A percentile compares a stretch with the other conserved stretches of the same genome.
Evolutionary conservation across 345 rosid genomes (phyloP).

Genomic region (Brassica carinata): DNA sequence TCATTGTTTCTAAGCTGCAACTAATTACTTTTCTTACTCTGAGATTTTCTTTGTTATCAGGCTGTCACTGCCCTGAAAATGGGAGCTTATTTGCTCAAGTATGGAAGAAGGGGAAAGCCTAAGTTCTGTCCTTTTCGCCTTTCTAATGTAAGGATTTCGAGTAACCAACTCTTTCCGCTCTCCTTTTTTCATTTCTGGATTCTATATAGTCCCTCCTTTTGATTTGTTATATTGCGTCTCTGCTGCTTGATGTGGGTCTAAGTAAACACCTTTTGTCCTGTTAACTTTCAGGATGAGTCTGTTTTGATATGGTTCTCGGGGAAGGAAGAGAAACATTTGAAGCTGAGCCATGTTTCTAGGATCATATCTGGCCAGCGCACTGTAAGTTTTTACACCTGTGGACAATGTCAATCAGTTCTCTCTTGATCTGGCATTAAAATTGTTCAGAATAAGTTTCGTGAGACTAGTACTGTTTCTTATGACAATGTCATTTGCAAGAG

Average conservation of each 20-base stretch:
- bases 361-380: conserved; percentile 98
- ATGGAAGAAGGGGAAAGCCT: conserved; percentile 98
- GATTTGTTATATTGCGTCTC: no score
- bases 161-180: background rate
- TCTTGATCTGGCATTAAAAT: conserved; percentile 14
- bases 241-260: no score
- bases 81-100: conserved; percentile 92
- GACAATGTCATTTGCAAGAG: background rate
- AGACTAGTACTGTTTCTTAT: background rate
- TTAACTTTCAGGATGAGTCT: conserved; percentile 78
- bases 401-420: conserved; percentile 14
- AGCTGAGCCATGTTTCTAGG: conserved; percentile 83
- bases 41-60: conserved; percentile 49
- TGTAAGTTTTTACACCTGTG: conserved; percentile 54
- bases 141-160: conserved; percentile 68
- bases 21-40: background rate
- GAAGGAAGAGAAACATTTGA: conserved; percentile 88
- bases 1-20: conserved; percentile 7
- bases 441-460: background rate
- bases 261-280: conserved; percentile 4
- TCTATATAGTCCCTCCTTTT: no score
- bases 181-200: conserved; percentile 12
- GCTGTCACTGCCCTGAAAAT: conserved; percentile 95
- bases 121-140: conserved; percentile 98
- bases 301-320: conserved; percentile 97